phyloP scores from a whole-genome alignment of 805 yeast species.

The Starmerella bombi region DNA sequence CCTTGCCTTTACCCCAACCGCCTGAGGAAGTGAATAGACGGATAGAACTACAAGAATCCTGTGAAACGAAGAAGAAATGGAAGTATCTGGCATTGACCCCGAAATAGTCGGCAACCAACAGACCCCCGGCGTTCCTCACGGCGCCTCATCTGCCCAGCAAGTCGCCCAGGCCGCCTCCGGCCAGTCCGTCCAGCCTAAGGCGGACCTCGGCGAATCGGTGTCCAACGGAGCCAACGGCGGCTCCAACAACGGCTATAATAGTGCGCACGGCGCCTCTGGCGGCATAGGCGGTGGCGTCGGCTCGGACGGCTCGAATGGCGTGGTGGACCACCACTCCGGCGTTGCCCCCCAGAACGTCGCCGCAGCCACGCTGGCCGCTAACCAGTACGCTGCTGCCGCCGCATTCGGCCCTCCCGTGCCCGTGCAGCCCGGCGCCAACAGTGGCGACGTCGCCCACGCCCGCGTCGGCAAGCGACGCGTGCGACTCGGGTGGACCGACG shows the following conservation, averaged over 20 bases:
- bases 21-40: conserved; percentile 7
- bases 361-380: conserved; percentile 13
- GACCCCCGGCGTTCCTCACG: conserved; percentile 11
- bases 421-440: conserved; percentile 9
- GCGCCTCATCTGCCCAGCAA: conserved; percentile 16
- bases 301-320: conserved; percentile 3
- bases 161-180: conserved; percentile 12
- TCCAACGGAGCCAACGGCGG: conserved; percentile 1
- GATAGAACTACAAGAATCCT: not conserved
- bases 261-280: conserved; percentile 2
- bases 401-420: conserved; percentile 19
- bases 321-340: conserved; percentile 4
- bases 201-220: conserved; percentile 5
- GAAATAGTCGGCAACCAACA: conserved; percentile 26
- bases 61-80: conserved; percentile 14
- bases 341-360: conserved; percentile 11
- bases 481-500: conserved; percentile 32
- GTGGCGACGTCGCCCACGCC: conserved; percentile 14
- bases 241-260: conserved; percentile 6
- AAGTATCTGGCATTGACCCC: conserved; percentile 26
- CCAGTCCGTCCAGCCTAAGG: not conserved
- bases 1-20: conserved; percentile 22
- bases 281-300: conserved; percentile 9
- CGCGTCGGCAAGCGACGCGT: conserved; percentile 28
- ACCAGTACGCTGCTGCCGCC: conserved; percentile 21